Percentiles rank a stretch among this genome's conserved stretches.
Conservation (phyloP, 2,329 filamentous ascomycete species). For the Penicillium sp. region DNA sequence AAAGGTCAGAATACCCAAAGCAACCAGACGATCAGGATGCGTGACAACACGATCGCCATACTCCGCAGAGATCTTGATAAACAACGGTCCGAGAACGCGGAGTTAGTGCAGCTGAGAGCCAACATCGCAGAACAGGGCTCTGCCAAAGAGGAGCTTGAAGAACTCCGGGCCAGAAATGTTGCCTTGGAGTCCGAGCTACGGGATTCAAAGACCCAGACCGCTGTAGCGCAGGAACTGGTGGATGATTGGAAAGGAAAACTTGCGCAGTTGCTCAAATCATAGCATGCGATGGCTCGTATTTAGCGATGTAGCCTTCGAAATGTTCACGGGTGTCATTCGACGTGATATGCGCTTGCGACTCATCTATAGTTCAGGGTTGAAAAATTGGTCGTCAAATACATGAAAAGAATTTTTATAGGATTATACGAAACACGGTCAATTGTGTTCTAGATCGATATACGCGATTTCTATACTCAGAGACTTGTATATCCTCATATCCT, state of each 20-base stretch:
- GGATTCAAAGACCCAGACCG: not conserved
- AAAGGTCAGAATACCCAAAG: not conserved
- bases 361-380: too few relatives aligned
- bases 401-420: too few relatives aligned
- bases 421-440: too few relatives aligned
- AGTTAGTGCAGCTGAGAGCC: not conserved
- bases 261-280: not conserved
- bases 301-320: too few relatives aligned
- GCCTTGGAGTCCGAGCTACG: not conserved
- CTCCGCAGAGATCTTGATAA: not conserved
- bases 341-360: too few relatives aligned
- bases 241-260: not conserved
- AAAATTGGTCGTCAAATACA: too few relatives aligned
- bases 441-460: too few relatives aligned
- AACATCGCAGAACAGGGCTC: not conserved
- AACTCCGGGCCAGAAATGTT: not conserved
- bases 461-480: too few relatives aligned
- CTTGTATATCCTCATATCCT: too few relatives aligned
- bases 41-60: not conserved
- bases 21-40: not conserved
- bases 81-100: not conserved
- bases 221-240: not conserved
- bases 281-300: too few relatives aligned
- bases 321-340: too few relatives aligned
- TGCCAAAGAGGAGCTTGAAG: not conserved